These are phyloP conservation scores for Termitomyces sp. DNA, from an alignment of 768 basidiomycete genomes.

Conservation along the genomic window DNA sequence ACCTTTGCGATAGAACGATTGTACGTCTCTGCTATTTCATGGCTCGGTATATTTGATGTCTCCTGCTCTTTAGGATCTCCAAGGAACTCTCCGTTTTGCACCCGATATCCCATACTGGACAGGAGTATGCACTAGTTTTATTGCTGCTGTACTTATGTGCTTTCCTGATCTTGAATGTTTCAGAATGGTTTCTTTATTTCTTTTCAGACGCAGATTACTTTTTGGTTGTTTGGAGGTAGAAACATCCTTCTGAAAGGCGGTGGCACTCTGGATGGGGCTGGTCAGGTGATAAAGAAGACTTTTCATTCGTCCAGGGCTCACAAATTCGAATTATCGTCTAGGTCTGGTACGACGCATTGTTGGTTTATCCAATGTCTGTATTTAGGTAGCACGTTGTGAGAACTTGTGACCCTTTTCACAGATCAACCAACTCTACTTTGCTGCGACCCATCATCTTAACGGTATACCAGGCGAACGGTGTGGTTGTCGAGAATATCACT, in stretches of 20 bases:
- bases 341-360: constrained; percentile 56
- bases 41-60: not conserved
- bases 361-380: not conserved
- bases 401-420: constrained; percentile 10
- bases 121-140: constrained; percentile 24
- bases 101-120: constrained; percentile 51
- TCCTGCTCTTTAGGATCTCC: constrained; percentile 24
- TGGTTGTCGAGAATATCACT: constrained; percentile 39
- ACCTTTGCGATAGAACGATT: constrained; percentile 41
- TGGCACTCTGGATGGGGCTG: constrained; percentile 60
- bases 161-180: not conserved
- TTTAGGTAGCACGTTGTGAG: not conserved
- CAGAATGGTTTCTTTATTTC: constrained; percentile 48
- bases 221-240: constrained; percentile 50
- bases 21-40: constrained; percentile 21
- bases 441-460: constrained; percentile 53
- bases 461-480: constrained; percentile 43
- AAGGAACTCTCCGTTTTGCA: constrained; percentile 47
- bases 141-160: not conserved
- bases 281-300: constrained; percentile 37
- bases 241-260: constrained; percentile 50
- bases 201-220: constrained; percentile 49
- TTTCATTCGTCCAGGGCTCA: not conserved
- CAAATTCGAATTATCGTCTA: constrained; percentile 11
- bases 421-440: constrained; percentile 39